Conservation (phyloP, 2,329 filamentous ascomycete genomes). For the Penicillium sumatraense region DNA sequence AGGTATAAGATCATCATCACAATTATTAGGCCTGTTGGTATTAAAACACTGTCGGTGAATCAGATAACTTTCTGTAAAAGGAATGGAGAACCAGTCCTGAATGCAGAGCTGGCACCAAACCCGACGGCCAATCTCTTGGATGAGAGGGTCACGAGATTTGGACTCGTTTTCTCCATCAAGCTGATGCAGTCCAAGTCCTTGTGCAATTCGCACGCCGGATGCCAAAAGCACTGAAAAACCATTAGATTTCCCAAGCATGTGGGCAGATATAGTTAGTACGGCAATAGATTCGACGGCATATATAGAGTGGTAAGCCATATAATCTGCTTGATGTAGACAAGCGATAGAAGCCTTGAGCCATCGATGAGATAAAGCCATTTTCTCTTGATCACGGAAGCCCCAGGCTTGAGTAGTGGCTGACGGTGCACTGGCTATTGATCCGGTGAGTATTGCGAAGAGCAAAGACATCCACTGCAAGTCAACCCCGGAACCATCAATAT, state of each 20-base stretch:
- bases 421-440: constrained; percentile 49
- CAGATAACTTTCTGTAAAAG: constrained; percentile 45
- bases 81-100: constrained; percentile 51
- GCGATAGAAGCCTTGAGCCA: constrained; percentile 54
- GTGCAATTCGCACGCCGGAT: constrained; percentile 53
- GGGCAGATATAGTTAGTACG: constrained; percentile 54
- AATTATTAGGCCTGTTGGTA: constrained; percentile 38
- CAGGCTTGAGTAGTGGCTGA: constrained; percentile 41
- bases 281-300: constrained; percentile 54
- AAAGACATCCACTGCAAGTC: constrained; percentile 54
- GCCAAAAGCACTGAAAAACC: constrained; percentile 53
- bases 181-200: constrained; percentile 53
- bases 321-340: constrained; percentile 53
- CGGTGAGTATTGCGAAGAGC: constrained; percentile 51
- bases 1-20: constrained; percentile 30
- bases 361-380: constrained; percentile 45
- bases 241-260: constrained; percentile 55
- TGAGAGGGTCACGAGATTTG: constrained; percentile 23
- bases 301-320: constrained; percentile 49
- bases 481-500: constrained; percentile 37
- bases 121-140: constrained; percentile 43
- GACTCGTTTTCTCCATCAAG: constrained; percentile 31
- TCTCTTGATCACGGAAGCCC: constrained; percentile 51
- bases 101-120: constrained; percentile 45
- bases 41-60: constrained; percentile 43